Percentiles rank a stretch among this genome's conserved stretches.
Conservation (phyloP, 2,329 filamentous ascomycete genomes). For the Calonectria montana region DNA sequence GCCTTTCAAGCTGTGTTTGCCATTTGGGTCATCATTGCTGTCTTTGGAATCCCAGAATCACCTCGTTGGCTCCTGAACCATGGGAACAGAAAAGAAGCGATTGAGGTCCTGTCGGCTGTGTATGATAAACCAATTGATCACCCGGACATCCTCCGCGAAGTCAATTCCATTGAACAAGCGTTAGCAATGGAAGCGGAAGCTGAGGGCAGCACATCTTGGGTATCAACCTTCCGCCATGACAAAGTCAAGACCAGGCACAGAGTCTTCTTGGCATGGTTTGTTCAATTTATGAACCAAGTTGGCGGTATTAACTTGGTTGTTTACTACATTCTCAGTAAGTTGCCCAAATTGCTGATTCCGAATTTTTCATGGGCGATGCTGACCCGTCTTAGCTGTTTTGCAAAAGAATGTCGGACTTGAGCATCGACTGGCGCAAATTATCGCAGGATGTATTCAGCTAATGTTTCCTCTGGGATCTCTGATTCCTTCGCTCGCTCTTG, state of each 20-base stretch:
- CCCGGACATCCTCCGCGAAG: constrained; percentile 48
- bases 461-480: constrained; percentile 53
- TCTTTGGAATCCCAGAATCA: constrained; percentile 53
- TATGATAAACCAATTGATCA: constrained; percentile 53
- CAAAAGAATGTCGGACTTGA: constrained; percentile 26
- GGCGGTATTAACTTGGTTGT: constrained; percentile 60
- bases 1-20: constrained; percentile 49
- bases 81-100: constrained; percentile 50
- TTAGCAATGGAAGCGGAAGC: constrained; percentile 51
- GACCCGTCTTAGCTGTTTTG: constrained; percentile 15
- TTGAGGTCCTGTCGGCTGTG: constrained; percentile 49
- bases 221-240: constrained; percentile 46
- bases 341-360: too few relatives aligned
- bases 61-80: constrained; percentile 54
- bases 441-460: constrained; percentile 49
- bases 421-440: constrained; percentile 44
- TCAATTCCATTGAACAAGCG: constrained; percentile 53
- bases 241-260: constrained; percentile 28
- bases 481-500: constrained; percentile 49
- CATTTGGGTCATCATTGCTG: constrained; percentile 44
- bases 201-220: constrained; percentile 46
- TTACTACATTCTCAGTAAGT: constrained; percentile 47
- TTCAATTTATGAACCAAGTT: constrained; percentile 52
- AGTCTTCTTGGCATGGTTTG: constrained; percentile 29
- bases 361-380: background rate